Percentiles rank a stretch among this genome's conserved stretches.
Conservation (phyloP, 495 filamentous ascomycete genomes). For the Chaetomium fimeti region DNA sequence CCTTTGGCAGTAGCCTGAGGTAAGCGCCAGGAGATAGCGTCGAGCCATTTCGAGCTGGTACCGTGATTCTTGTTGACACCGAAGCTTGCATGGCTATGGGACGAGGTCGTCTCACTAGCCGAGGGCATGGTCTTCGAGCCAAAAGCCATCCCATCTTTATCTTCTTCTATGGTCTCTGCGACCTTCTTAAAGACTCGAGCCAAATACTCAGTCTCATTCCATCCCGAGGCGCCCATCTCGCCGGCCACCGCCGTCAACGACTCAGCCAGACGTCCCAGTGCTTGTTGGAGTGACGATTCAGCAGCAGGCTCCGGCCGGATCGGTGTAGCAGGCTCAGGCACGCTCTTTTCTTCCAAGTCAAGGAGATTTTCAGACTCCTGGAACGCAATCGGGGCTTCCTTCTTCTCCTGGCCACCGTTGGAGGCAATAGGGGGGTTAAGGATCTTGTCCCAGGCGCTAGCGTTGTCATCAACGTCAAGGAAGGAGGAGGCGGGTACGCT, state of each 20-base stretch:
- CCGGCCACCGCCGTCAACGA: background rate
- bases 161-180: background rate
- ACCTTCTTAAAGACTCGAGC: background rate
- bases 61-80: background rate
- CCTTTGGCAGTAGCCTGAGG: background rate
- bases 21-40: background rate
- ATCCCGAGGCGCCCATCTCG: background rate
- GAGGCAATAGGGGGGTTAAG: background rate
- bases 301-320: too few species aligned
- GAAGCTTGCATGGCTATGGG: too few species aligned
- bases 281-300: too few species aligned
- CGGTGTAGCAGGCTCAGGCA: background rate
- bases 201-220: background rate
- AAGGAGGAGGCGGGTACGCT: background rate
- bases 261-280: background rate
- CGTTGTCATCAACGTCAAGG: background rate
- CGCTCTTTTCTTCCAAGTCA: background rate
- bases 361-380: background rate
- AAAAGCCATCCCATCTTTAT: background rate
- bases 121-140: too few species aligned
- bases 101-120: background rate
- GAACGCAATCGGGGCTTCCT: background rate
- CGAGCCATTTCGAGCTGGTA: too few species aligned
- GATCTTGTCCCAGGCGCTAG: background rate
- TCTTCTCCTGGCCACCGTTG: background rate